Base-by-base conservation (phyloP, 192 early-diverging fungal genomes). In the Coemansia sp. region DNA sequence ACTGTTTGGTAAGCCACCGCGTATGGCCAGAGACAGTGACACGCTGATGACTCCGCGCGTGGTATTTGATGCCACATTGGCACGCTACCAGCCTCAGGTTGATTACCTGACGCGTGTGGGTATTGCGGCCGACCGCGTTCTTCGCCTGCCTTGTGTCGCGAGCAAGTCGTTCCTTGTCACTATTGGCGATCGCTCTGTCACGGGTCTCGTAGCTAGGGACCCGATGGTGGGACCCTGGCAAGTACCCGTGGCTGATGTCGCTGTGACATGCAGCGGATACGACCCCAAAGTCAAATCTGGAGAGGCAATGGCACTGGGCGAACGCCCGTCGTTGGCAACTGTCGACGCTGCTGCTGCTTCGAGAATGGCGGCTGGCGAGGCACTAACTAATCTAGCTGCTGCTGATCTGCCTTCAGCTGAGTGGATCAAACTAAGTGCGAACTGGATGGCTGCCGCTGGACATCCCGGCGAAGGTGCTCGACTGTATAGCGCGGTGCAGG, bases 171-270 rank as follows among this genome's bases (percentile, higher is more conserved):
- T 99, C 90, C 86, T 99, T 73, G 91, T 99, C 65, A 99, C 97
- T 1, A 99, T 99, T 70, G 97, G 96, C 73, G 98, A 99, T 72
- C 92, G 98, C 13, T 93, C 93, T 1, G 90, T 99, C 38, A 96
- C 96, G 31, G 98, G 96, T 15, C 77, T 98, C 68, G 95, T 98
- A 3, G 93, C 91, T 20, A 93, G 97, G 51, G 98, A 99, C 67
- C 98, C 98, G 71, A 91, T 98, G 89, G 98, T 99, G 36, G 98
- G 98, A 11, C 95, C 97, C 3, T 99, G 98, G 98, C 97, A 99
- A 81, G 90, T 95, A 52, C 98, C 98, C 49, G 97, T 99, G 20
- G 94, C 98, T 29, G 97, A 99, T 84, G 97, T 97, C 12, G 90
- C 95, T 1, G 94, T 99, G 12, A 89, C 96, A 3, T 89, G 91